Evolutionary conservation across 2,329 filamentous ascomycete genomes (phyloP).

Genomic region (Aspergillus texensis): DNA sequence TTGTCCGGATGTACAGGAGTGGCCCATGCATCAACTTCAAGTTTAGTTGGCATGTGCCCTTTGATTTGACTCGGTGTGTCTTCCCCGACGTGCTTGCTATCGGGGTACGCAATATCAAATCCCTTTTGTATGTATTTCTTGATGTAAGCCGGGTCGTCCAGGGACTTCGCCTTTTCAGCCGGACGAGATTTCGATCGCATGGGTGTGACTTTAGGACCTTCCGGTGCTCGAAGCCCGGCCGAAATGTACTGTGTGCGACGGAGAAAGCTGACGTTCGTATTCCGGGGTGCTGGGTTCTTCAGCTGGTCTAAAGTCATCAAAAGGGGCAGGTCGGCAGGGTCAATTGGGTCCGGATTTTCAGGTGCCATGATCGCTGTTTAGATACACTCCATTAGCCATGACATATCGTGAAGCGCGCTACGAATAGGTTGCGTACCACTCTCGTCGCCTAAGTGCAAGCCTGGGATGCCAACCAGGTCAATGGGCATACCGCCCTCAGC

Average conservation of each 20-base stretch:
- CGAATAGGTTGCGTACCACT: conserved; percentile 63
- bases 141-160: conserved; percentile 63
- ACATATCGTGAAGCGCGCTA: not conserved
- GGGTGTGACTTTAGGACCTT: conserved; percentile 32
- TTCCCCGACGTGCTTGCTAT: conserved; percentile 60
- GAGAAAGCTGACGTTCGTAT: conserved; percentile 85
- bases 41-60: conserved; percentile 55
- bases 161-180: conserved; percentile 39
- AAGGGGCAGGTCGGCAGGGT: conserved; percentile 82
- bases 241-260: conserved; percentile 92
- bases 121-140: conserved; percentile 64
- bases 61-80: conserved; percentile 57
- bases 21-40: conserved; percentile 62
- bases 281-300: conserved; percentile 77
- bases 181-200: conserved; percentile 28
- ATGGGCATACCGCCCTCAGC: conserved; percentile 97
- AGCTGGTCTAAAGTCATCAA: conserved; percentile 81
- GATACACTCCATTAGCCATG: conserved; percentile 25
- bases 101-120: conserved; percentile 66
- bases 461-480: conserved; percentile 90
- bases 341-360: conserved; percentile 68
- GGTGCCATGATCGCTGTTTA: conserved; percentile 77
- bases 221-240: conserved; percentile 38
- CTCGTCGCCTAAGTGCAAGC: conserved; percentile 93
- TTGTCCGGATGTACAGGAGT: conserved; percentile 63